These are phyloP conservation scores for Pseudogymnoascus sp. DNA, from an alignment of 2,329 filamentous ascomycete species.

Conservation along the genomic window DNA sequence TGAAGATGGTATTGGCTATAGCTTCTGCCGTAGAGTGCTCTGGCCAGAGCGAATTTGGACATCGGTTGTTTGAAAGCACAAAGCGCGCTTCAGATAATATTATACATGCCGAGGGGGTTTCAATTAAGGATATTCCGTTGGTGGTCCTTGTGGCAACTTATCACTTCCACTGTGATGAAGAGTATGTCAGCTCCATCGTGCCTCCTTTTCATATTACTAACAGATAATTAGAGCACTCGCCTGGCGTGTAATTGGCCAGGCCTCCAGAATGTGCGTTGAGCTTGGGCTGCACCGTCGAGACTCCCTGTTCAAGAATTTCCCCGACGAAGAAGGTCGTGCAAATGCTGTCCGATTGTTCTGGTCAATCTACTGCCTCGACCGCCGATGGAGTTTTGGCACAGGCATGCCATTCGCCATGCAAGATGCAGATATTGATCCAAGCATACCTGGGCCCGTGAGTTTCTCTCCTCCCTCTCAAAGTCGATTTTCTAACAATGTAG, in stretches of 20 bases:
- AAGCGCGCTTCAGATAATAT: slow-evolving; percentile 61
- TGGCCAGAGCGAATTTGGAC: slow-evolving; percentile 68
- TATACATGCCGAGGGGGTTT: slow-evolving; percentile 44
- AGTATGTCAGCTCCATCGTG: slow-evolving; percentile 30
- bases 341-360: slow-evolving; percentile 70
- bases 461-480: slow-evolving; percentile 15
- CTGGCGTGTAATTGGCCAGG: slow-evolving; percentile 80
- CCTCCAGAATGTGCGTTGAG: slow-evolving; percentile 69
- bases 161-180: slow-evolving; percentile 78
- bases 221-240: slow-evolving; percentile 47
- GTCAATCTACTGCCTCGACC: slow-evolving; percentile 77
- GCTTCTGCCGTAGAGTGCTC: slow-evolving; percentile 70
- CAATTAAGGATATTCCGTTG: slow-evolving; percentile 50
- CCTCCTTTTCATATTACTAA: not conserved
- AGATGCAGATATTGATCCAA: slow-evolving; percentile 76
- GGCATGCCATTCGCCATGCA: slow-evolving; percentile 80
- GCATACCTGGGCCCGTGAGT: slow-evolving; percentile 69
- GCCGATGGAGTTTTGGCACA: slow-evolving; percentile 83
- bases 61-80: slow-evolving; percentile 67
- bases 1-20: slow-evolving; percentile 79
- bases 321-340: slow-evolving; percentile 58
- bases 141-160: slow-evolving; percentile 58
- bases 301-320: slow-evolving; percentile 59
- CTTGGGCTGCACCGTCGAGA: slow-evolving; percentile 76
- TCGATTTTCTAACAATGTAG: not conserved